Conservation (phyloP, 257 asterid genomes). For the Gentiana straminea region DNA sequence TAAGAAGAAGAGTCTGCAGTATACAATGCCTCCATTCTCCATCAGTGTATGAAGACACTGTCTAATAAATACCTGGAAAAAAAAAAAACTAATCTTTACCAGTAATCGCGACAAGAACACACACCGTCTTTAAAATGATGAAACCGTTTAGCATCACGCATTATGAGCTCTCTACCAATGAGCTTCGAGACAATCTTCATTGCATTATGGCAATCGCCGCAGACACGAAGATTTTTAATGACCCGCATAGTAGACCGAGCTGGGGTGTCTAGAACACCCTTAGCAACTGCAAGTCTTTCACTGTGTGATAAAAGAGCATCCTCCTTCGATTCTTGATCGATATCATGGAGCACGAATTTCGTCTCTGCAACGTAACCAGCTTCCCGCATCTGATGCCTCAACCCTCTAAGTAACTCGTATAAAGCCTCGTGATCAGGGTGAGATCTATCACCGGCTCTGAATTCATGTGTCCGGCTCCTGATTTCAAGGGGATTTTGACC, state of each 20-base stretch:
- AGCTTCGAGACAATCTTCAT: slow-evolving; percentile 63
- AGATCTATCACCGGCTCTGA: slow-evolving; percentile 81
- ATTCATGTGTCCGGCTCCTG: slow-evolving; percentile 56
- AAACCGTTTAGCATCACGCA: slow-evolving; percentile 71
- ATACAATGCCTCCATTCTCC: too few species aligned
- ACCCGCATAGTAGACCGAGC: slow-evolving; percentile 51
- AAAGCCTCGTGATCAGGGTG: slow-evolving; percentile 55
- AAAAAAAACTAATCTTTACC: slow-evolving; percentile 35
- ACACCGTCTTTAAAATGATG: slow-evolving; percentile 77
- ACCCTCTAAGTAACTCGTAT: slow-evolving; percentile 45
- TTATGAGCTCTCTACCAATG: slow-evolving; percentile 71
- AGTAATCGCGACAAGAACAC: slow-evolving; percentile 76
- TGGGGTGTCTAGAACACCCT: slow-evolving; percentile 58
- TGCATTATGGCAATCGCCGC: slow-evolving; percentile 83
- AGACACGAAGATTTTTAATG: slow-evolving; percentile 66
- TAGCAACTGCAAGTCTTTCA: slow-evolving; percentile 82
- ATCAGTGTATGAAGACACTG: slow-evolving; percentile 5
- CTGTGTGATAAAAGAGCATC: slow-evolving; percentile 86
- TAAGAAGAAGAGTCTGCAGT: too few species aligned
- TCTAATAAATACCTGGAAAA: slow-evolving; percentile 15
- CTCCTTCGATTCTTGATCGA: slow-evolving; percentile 73
- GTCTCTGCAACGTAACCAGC: slow-evolving; percentile 62
- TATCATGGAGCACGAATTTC: slow-evolving; percentile 79
- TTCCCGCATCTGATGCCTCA: slow-evolving; percentile 75
- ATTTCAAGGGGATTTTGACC: slow-evolving; percentile 43